Base-by-base conservation (phyloP, 305 asterid genomes). In the Fraxinus platypoda region DNA sequence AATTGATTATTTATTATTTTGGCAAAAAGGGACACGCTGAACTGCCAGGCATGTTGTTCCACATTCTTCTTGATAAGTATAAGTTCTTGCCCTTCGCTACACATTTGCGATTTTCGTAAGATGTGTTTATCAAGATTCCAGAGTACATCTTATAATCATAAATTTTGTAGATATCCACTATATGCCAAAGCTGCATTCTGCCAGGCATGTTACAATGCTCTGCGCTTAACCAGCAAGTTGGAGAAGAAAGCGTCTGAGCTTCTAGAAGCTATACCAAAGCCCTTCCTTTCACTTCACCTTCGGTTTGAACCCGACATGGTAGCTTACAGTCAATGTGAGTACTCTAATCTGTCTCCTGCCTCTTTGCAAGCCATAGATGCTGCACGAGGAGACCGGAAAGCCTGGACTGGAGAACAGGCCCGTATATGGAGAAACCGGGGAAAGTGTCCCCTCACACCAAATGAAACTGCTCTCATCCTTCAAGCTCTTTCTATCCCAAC, bases 221-320 rank as follows among this genome's bases (percentile, higher is more conserved):
- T 97, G 86, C 97, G 90, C 80, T 89, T 97, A 72, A 91, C 93
- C 38, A 41, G 83, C 28, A 76, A 81, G 74, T 80, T 94, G 85
- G 92, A 92, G 87, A 87, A 88, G 88, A 92, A 97, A 89, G 95
- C 90, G 21, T 49, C 86, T 5, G 91, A 91, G 82, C 97, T 97
- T 88, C 91, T 97, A 80, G 84, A 86, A 85, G 96, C 98, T 80
- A 94, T 97, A 86, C 99, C 99, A 17, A 97, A 94, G 86, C 99
- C 99, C 82, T 97, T 94, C 89, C 93, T 97, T 59, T 83, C 98
- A 12, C 99, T 97, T 77, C 98, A 97, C 91, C 99, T 97, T 26
- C 95, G 99, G n/a, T 97, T 94, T 75, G 99, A 97, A 88, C 99
- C 98, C 0, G 99, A 94, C 91, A 97, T 94, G 98, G 98, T 93